Base-by-base conservation (phyloP, 1,284 basidiomycete genomes). In the Boletus austroedulis region DNA sequence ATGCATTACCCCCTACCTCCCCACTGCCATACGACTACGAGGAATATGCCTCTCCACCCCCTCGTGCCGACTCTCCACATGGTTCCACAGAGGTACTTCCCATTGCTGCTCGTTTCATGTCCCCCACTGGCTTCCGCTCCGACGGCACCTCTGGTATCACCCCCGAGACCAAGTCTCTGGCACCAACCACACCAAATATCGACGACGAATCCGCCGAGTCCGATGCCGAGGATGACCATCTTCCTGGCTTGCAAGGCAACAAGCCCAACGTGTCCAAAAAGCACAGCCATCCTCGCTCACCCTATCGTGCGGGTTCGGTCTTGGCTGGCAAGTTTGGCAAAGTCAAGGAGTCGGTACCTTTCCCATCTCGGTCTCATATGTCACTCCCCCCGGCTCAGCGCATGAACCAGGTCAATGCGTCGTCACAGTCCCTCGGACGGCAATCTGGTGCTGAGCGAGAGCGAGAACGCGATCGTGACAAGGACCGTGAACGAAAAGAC, bases 71-170 rank as follows among this genome's bases (percentile, higher is more conserved):
- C 32, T 84, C 87, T 9, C 76, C 79, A 1, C 82, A 79, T 28
- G 89, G 89, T 62, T 90, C 90, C 0, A 74, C 82, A 40, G 91
- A 94, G 17, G 80, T 87, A 57, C 82, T 98, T 9, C 68, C 95
- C 45, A 98, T 98, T 63, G 95, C 95, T 38, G 86, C 94, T 26
- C 89, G 91, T 54, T 98, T 95, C 78, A 89, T 94, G 76, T 89
- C 90, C 9, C 87, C 90, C 3, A 82, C 81, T 10, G 81, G 83
- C 34, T 77, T 81, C 63, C 79, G 79, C 50, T 77, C 80, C 19
- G 80, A 84, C 32, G 80, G 79, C 29, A 77, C 72, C 34, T 77
- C 65, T 64, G 71, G 66, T 34, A 50, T 64, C 32, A 65, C 61
- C 45, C 70, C 71, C 26, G 82, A 85, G 49, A 77, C 77, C 57